A percentile compares a stretch with the other conserved stretches of the same genome.
These are phyloP conservation scores for Kondoa malvinella DNA, from an alignment of 768 basidiomycete genomes.

Conservation along the genomic window DNA sequence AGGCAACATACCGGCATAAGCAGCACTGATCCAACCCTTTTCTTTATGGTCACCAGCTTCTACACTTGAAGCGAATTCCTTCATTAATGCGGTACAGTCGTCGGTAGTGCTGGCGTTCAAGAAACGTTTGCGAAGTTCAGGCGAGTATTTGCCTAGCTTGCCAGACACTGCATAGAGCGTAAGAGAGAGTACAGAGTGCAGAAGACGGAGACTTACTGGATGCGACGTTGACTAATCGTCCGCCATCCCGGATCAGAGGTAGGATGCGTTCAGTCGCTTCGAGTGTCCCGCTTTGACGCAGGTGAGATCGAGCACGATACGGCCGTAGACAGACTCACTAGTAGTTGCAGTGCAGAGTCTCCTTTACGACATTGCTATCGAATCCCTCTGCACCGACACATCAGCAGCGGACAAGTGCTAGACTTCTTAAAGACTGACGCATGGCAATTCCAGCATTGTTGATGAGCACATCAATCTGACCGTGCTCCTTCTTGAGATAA, in stretches of 20 bases:
- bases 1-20: too few species aligned
- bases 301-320: background rate
- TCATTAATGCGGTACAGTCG: conserved; percentile 15
- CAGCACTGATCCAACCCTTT: conserved; percentile 22
- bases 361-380: conserved; percentile 20
- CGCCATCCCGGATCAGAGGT: conserved; percentile 19
- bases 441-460: conserved; percentile 24
- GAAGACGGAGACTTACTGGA: conserved; percentile 10
- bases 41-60: conserved; percentile 16
- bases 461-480: conserved; percentile 23
- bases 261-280: conserved; percentile 20
- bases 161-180: conserved; percentile 11
- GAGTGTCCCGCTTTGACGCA: conserved; percentile 12
- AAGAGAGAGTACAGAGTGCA: background rate
- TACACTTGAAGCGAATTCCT: conserved; percentile 22
- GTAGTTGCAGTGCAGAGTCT: conserved; percentile 23
- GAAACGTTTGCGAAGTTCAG: conserved; percentile 14
- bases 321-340: background rate
- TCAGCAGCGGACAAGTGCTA: background rate
- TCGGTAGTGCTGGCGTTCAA: conserved; percentile 14
- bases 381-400: conserved; percentile 6
- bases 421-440: conserved; percentile 5
- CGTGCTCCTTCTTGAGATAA: conserved; percentile 8
- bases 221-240: conserved; percentile 22
- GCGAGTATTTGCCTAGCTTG: conserved; percentile 9